Evolutionary conservation across 495 filamentous ascomycete genomes (phyloP).

Genomic region (Astrothelium macrocarpum): DNA sequence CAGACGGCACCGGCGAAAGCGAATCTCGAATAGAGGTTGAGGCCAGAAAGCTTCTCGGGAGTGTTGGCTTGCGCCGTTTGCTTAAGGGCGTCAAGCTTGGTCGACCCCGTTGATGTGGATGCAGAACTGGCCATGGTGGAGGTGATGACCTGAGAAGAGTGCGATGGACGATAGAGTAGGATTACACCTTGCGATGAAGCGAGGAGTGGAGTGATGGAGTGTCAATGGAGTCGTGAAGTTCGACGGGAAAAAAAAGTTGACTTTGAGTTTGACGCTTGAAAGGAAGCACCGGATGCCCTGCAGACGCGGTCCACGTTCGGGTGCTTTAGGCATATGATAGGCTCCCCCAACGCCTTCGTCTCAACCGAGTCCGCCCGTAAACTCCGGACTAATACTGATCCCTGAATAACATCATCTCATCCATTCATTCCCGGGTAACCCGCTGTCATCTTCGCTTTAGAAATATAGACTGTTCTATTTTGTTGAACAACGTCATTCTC

Average conservation of each 20-base stretch:
- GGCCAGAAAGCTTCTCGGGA: slow-evolving; percentile 30
- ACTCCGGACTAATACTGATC: background rate
- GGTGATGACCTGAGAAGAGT: background rate
- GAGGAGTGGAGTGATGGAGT: too few relatives aligned
- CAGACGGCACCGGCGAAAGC: slow-evolving; percentile 89
- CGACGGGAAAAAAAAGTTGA: too few relatives aligned
- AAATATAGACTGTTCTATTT: too few relatives aligned
- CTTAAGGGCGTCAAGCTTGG: slow-evolving; percentile 33
- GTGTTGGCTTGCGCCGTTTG: slow-evolving; percentile 19
- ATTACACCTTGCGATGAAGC: too few relatives aligned
- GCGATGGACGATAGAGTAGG: background rate
- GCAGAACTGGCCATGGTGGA: slow-evolving; percentile 14
- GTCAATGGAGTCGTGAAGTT: too few relatives aligned
- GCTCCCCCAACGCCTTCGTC: background rate
- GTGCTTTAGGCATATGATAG: background rate
- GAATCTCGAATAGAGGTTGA: slow-evolving; percentile 53
- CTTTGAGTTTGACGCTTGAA: background rate
- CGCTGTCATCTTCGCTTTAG: too few relatives aligned
- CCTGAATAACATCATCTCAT: background rate
- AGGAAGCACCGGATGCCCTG: background rate
- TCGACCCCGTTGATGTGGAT: slow-evolving; percentile 29
- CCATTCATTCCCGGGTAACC: too few relatives aligned
- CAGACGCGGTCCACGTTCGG: slow-evolving; percentile 4
- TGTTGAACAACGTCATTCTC: too few relatives aligned
- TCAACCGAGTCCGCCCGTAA: background rate